A percentile compares a stretch with the other conserved stretches of the same genome.
Conservation (phyloP, 192 early-diverging fungal species). For the Coemansia sp. region DNA sequence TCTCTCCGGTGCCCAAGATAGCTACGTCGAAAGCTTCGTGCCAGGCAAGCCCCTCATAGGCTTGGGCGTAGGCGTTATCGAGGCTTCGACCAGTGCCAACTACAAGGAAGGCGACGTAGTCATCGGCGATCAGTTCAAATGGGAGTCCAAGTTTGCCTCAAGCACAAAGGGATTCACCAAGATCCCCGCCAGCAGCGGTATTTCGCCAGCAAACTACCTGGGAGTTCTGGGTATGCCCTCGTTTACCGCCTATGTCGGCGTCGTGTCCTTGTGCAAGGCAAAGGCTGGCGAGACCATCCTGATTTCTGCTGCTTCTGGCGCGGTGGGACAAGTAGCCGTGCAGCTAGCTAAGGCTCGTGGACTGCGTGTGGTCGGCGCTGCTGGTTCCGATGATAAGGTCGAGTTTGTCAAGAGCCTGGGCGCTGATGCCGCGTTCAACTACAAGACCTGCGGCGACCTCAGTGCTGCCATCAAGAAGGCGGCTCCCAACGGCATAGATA, state of each 20-base stretch:
- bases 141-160: slow-evolving; percentile 53
- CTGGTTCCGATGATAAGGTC: slow-evolving; percentile 85
- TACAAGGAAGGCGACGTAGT: slow-evolving; percentile 75
- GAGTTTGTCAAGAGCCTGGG: slow-evolving; percentile 68
- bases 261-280: slow-evolving; percentile 66
- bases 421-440: slow-evolving; percentile 89
- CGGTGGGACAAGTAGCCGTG: slow-evolving; percentile 74
- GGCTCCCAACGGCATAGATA: slow-evolving; percentile 81
- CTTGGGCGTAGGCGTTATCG: slow-evolving; percentile 60
- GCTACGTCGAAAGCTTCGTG: slow-evolving; percentile 63
- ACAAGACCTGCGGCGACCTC: slow-evolving; percentile 69
- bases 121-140: slow-evolving; percentile 70
- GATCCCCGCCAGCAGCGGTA: slow-evolving; percentile 18
- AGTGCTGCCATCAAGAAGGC: slow-evolving; percentile 58
- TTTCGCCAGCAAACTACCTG: slow-evolving; percentile 63
- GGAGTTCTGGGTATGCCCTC: slow-evolving; percentile 81
- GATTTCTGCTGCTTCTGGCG: slow-evolving; percentile 78
- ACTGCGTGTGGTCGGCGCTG: slow-evolving; percentile 76
- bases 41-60: slow-evolving; percentile 56
- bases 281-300: slow-evolving; percentile 83
- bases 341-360: slow-evolving; percentile 79
- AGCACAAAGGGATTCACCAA: slow-evolving; percentile 18
- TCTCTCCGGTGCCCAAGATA: slow-evolving; percentile 60
- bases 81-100: slow-evolving; percentile 61
- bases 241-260: slow-evolving; percentile 75